phyloP scores from a whole-genome alignment of 1,284 basidiomycete species.

The Cryptococcus wingfieldii region DNA sequence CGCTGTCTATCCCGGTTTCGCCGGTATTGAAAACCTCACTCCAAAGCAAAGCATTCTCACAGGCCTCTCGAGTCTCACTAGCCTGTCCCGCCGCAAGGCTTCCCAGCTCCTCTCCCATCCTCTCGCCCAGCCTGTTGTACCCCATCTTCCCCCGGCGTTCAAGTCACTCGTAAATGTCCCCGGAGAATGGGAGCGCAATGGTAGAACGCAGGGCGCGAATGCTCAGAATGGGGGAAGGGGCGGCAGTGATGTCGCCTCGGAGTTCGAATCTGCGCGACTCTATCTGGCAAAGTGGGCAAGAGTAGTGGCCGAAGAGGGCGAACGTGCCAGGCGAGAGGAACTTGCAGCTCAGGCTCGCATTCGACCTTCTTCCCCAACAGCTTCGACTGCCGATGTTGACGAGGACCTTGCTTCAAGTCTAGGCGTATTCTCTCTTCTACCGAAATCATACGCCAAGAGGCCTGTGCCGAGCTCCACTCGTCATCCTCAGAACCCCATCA shows the following conservation, averaged over 20 bases:
- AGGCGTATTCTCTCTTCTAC: conserved; percentile 80
- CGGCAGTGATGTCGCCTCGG: conserved; percentile 51
- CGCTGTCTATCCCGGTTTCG: conserved; percentile 48
- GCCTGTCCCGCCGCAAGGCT: conserved; percentile 79
- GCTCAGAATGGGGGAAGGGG: too few species aligned
- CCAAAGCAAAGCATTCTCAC: conserved; percentile 55
- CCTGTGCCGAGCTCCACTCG: conserved; percentile 42
- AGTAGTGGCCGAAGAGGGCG: conserved; percentile 87
- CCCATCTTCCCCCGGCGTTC: conserved; percentile 87
- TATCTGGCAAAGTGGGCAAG: conserved; percentile 96
- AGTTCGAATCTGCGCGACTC: conserved; percentile 92
- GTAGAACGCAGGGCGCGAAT: conserved; percentile 46
- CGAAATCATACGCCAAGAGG: conserved; percentile 32
- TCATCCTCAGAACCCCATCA: conserved; percentile 44
- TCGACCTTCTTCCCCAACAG: conserved; percentile 3
- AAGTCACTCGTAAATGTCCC: conserved; percentile 71
- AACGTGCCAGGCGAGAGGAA: conserved; percentile 73
- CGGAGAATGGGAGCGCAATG: conserved; percentile 65
- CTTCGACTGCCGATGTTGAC: background rate
- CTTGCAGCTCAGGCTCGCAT: conserved; percentile 44
- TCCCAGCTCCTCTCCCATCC: conserved; percentile 91
- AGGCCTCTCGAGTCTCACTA: conserved; percentile 82
- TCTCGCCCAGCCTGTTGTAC: conserved; percentile 86
- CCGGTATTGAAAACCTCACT: conserved; percentile 20
- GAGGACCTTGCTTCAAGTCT: conserved; percentile 56